A percentile compares a stretch with the other conserved stretches of the same genome.
These are phyloP conservation scores for Letharia columbiana DNA, from an alignment of 495 filamentous ascomycete species.

Conservation along the genomic window DNA sequence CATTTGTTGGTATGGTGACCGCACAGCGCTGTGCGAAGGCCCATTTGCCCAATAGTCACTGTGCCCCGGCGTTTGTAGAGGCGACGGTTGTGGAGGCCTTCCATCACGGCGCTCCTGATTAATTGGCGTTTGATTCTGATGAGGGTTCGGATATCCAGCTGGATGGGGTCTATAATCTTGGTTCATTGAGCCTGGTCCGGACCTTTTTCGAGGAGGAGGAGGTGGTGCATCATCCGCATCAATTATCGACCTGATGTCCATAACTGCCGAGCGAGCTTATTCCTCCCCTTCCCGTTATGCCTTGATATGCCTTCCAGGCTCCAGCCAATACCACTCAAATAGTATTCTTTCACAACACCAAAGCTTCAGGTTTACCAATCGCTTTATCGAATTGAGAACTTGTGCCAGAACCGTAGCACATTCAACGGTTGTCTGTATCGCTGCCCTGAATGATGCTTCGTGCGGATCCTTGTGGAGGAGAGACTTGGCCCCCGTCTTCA, in stretches of 20 bases:
- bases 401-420: background rate
- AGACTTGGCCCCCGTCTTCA: background rate
- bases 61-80: constrained; percentile 31
- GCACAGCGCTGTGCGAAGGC: constrained; percentile 35
- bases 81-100: constrained; percentile 37
- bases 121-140: constrained; percentile 19
- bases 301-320: constrained; percentile 5
- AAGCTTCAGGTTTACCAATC: background rate
- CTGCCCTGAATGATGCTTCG: background rate
- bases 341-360: background rate
- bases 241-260: constrained; percentile 50
- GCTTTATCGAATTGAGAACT: background rate
- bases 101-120: constrained; percentile 30
- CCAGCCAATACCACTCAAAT: background rate
- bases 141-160: constrained; percentile 10
- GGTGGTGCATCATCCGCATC: constrained; percentile 39
- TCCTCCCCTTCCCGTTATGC: constrained; percentile 1
- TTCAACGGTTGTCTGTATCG: background rate
- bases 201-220: constrained; percentile 22
- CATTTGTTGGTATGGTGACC: constrained; percentile 42
- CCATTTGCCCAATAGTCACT: constrained; percentile 35
- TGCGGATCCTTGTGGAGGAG: background rate
- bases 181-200: constrained; percentile 27
- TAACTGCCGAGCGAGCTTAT: constrained; percentile 20
- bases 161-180: constrained; percentile 28